Conservation (phyloP, 768 basidiomycete genomes). For the Lactifluus rugatus region DNA sequence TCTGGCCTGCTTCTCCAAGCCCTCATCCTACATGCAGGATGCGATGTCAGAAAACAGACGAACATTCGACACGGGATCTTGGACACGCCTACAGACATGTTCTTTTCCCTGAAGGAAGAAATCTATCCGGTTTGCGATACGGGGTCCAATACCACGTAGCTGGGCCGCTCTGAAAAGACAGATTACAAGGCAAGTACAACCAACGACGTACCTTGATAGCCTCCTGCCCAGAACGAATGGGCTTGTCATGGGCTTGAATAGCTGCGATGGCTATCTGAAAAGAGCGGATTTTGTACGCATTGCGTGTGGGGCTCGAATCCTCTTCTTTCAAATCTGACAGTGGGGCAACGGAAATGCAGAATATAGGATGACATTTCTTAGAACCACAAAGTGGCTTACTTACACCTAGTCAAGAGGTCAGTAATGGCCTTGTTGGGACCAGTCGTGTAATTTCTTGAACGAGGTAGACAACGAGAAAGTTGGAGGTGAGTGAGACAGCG, state of each 20-base stretch:
- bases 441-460: background rate
- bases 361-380: too few species aligned
- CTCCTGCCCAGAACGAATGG: constrained; percentile 15
- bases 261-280: constrained; percentile 15
- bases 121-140: constrained; percentile 20
- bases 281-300: constrained; percentile 21
- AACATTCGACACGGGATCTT: background rate
- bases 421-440: constrained; percentile 31
- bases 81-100: constrained; percentile 16
- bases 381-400: constrained; percentile 3
- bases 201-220: constrained; percentile 12
- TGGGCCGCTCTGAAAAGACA: background rate
- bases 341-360: too few species aligned
- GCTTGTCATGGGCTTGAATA: constrained; percentile 4
- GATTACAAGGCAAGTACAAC: background rate
- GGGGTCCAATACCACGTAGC: constrained; percentile 18
- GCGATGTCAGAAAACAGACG: background rate
- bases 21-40: constrained; percentile 7
- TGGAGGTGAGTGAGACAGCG: background rate
- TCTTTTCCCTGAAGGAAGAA: constrained; percentile 15
- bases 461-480: background rate
- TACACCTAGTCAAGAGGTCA: constrained; percentile 36
- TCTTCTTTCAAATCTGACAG: constrained; percentile 17
- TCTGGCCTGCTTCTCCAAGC: constrained; percentile 22
- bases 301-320: constrained; percentile 8